Percentiles rank a stretch among this genome's conserved stretches.
Conservation (phyloP, 768 basidiomycete species). For the Cubamyces sp. region DNA sequence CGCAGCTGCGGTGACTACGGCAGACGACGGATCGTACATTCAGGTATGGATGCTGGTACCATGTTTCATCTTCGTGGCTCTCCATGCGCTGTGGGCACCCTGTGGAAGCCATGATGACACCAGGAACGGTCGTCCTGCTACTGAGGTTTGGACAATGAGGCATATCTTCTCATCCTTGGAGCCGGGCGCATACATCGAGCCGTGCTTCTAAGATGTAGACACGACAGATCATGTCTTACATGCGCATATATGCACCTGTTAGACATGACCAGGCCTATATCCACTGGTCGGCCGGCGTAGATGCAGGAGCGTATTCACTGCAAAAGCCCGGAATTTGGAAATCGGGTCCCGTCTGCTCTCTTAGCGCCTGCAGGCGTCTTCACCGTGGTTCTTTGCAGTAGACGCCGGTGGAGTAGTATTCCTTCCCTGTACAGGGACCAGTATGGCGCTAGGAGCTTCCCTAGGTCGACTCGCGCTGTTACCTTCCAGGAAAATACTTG, state of each 20-base stretch:
- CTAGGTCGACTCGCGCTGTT: background rate
- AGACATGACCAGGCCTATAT: background rate
- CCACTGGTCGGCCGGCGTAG: too few species aligned
- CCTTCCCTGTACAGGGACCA: background rate
- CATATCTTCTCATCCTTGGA: too few species aligned
- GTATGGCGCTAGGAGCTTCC: slow-evolving; percentile 3
- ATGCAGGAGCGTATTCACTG: too few species aligned
- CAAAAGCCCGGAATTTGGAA: too few species aligned
- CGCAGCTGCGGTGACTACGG: slow-evolving; percentile 38
- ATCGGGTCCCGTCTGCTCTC: too few species aligned
- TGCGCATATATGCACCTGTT: slow-evolving; percentile 3
- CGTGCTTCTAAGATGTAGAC: too few species aligned
- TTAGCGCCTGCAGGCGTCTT: background rate
- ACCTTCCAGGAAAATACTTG: background rate
- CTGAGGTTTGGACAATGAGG: too few species aligned
- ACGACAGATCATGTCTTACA: background rate
- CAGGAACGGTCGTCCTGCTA: too few species aligned
- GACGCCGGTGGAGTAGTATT: background rate
- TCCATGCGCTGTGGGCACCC: background rate
- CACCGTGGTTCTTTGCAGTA: background rate
- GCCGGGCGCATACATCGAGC: too few species aligned
- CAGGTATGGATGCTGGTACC: slow-evolving; percentile 36
- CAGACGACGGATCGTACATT: slow-evolving; percentile 44
- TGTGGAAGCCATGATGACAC: background rate
- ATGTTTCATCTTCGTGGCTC: background rate